Percentiles rank a stretch among this genome's conserved stretches.
Evolutionary conservation across 495 filamentous ascomycete species (phyloP).

Genomic region (Tuber indicum): DNA sequence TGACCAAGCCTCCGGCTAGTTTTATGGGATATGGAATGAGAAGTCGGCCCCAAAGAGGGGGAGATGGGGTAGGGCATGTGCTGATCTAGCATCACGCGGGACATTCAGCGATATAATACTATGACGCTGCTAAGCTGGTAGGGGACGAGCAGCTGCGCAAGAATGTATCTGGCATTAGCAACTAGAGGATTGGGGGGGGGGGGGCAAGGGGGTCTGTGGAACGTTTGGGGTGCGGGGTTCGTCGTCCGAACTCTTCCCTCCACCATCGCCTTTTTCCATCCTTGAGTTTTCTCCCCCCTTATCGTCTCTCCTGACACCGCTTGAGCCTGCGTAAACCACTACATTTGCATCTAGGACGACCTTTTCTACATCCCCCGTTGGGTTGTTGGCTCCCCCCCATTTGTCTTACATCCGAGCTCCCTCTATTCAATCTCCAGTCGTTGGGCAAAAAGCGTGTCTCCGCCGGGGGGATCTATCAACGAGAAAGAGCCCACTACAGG

Average conservation of each 20-base stretch:
- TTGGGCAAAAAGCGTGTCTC: background rate
- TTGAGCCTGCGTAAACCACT: background rate
- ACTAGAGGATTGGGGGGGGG: background rate
- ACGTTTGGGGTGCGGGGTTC: background rate
- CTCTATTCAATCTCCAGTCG: background rate
- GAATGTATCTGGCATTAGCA: background rate
- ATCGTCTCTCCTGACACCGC: background rate
- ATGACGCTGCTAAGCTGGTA: background rate
- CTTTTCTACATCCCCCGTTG: background rate
- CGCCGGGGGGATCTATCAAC: background rate
- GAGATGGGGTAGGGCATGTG: background rate
- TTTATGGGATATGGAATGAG: background rate
- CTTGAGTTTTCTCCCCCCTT: background rate
- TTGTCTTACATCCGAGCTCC: background rate
- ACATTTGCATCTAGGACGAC: background rate
- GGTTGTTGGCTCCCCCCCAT: background rate
- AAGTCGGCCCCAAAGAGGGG: background rate
- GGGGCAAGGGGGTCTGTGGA: background rate
- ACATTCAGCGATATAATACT: background rate
- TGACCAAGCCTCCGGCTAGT: too few species aligned
- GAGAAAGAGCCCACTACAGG: background rate
- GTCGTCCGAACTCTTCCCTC: background rate
- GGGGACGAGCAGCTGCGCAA: background rate
- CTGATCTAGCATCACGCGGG: background rate
- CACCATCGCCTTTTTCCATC: background rate